Base-by-base conservation (phyloP, 768 basidiomycete species). In the Collybia sp. region DNA sequence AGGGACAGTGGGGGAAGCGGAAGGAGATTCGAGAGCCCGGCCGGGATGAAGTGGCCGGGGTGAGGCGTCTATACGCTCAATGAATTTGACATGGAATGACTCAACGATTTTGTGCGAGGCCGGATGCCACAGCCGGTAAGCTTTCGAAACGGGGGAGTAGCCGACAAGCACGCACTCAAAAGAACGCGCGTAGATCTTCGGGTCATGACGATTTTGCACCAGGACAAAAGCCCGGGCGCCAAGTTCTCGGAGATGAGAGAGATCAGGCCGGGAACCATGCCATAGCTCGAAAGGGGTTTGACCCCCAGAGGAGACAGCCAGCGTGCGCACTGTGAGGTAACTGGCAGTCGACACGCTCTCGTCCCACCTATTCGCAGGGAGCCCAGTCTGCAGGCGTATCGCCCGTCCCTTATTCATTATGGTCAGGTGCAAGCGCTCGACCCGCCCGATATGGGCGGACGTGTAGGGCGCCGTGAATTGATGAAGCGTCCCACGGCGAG, bases 141-240 rank as follows among this genome's bases (percentile, higher is more conserved):
- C 63, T 44, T 70, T 70, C 1, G 65, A 58, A 12, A 58, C 57
- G 1, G 45, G 25, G 1, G 58, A 53, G 44, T 71, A 74, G 1
- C 71, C 66, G 43, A 72, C 59, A 32, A 70, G 66, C 1, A 66
- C 45, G 44, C 72, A 72, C 53, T 68, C 63, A 25, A 58, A 30
- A 1, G 53, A 54, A 2, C 49, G 42, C 10, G 49, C 51, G 30
- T 40, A 52, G 15, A 64, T 54, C 20, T 62, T 62, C 0, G 60
- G 56, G 25, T 62, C 56, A 32, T 66, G 58, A 16, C 62, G 50
- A 40, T 69, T 64, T 25, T 55, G 64, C 8, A 66, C 56, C n/a
- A 63, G 59, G 25, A 65, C 64, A 43, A 65, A 69, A 4, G 63
- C 63, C 5, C 43, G 30, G 43, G 64, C 69, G 1, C 71, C 66